A percentile compares a stretch with the other conserved stretches of the same genome.
Evolutionary conservation across 768 basidiomycete species (phyloP).

Genomic region (Rhodotorula toruloides): DNA sequence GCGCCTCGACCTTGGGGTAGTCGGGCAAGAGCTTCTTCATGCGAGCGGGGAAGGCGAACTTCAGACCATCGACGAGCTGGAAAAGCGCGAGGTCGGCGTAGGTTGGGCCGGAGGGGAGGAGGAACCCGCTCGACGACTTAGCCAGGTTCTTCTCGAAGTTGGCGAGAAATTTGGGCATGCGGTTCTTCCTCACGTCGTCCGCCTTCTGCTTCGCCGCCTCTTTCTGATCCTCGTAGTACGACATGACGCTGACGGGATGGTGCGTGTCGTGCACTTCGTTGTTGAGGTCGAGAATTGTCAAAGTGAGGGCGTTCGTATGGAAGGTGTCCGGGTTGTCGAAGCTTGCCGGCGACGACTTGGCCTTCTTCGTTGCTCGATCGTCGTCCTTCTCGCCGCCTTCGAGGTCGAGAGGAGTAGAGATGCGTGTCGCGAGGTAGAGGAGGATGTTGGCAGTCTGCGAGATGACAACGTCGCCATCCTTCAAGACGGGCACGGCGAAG

Average conservation of each 20-base stretch:
- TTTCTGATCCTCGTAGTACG: conserved; percentile 52
- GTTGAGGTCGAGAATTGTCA: conserved; percentile 43
- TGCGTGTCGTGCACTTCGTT: conserved; percentile 46
- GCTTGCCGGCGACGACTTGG: conserved; percentile 3
- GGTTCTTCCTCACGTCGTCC: conserved; percentile 46
- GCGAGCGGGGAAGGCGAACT: conserved; percentile 49
- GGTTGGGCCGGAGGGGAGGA: conserved; percentile 47
- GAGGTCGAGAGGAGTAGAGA: conserved; percentile 19
- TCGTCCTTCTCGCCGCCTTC: neutral
- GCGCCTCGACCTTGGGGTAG: conserved; percentile 45
- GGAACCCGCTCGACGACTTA: conserved; percentile 27
- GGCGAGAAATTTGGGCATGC: conserved; percentile 51
- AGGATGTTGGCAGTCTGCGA: conserved; percentile 42
- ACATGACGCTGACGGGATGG: conserved; percentile 47
- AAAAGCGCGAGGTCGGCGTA: conserved; percentile 52
- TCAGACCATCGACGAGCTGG: conserved; percentile 47
- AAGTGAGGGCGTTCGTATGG: conserved; percentile 23
- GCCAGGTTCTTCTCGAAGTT: conserved; percentile 48
- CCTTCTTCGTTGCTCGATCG: conserved; percentile 2
- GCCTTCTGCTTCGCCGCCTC: conserved; percentile 46
- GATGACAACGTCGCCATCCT: conserved; percentile 33
- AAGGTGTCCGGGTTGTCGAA: conserved; percentile 12
- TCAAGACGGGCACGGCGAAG: conserved; percentile 52
- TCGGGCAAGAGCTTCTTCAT: conserved; percentile 41
- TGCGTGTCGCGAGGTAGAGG: conserved; percentile 36